phyloP scores from a whole-genome alignment of 257 asterid species.

The Paulownia fortunei region DNA sequence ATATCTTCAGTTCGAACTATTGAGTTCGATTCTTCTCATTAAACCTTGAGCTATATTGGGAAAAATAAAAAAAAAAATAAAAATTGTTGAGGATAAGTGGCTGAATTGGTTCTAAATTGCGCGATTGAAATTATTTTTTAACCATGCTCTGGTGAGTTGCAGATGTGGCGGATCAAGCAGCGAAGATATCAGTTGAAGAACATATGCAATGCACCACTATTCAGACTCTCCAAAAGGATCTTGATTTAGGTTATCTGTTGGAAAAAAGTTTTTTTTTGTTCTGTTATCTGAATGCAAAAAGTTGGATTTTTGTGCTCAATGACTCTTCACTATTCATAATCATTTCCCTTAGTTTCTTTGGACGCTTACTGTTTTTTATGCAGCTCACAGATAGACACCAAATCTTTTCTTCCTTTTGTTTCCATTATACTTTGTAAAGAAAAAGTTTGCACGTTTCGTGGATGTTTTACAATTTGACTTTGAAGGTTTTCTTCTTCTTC shows the following conservation, averaged over 20 bases:
- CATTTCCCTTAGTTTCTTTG: background rate
- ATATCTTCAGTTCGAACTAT: background rate
- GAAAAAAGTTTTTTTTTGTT: background rate
- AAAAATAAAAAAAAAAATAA: too few relatives aligned
- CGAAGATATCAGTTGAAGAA: conserved; percentile 73
- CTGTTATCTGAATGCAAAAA: conserved; percentile 11
- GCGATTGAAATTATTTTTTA: conserved; percentile 11
- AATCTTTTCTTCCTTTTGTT: background rate
- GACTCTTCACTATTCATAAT: background rate
- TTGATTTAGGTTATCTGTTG: conserved; percentile 54
- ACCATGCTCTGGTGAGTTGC: conserved; percentile 31
- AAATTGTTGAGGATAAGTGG: conserved; percentile 2
- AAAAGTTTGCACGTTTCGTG: background rate
- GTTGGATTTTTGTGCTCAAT: background rate
- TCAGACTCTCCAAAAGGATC: conserved; percentile 70
- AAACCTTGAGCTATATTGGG: conserved; percentile 5
- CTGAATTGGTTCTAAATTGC: conserved; percentile 7
- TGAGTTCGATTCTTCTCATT: conserved; percentile 7
- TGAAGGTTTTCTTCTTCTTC: background rate
- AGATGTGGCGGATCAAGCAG: conserved; percentile 97
- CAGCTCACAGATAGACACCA: background rate
- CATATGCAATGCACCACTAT: conserved; percentile 71
- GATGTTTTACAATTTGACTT: conserved; percentile 1
- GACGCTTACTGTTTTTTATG: background rate
- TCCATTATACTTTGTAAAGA: background rate